Evolutionary conservation across 768 basidiomycete genomes (phyloP), one percentile per base, ranked within the genome.

Genomic region (Russula brevipes): DNA sequence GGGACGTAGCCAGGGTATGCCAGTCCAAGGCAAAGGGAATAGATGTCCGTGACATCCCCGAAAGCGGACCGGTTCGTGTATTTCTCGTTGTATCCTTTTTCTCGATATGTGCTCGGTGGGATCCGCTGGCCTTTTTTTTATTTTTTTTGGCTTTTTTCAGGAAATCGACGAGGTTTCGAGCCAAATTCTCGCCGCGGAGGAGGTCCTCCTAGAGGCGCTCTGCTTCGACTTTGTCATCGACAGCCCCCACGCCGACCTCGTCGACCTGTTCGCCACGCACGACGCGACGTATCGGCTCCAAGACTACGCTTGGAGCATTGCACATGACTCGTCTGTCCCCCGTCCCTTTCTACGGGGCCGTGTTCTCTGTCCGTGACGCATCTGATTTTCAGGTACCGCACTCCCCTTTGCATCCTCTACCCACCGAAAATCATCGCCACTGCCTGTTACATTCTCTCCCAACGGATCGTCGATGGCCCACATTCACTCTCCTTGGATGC

Each of bases 141-240:
- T 9, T 8, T 33, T 11, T 33, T 6, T 9, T 7, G 24, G 7
- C 30, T 52, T 49, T 35, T 53, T 60, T 44, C 57, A 93, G 91
- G 89, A 91, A 72, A 83, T 92, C 12, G 86, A 91, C 63, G 79
- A 83, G 63, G 84, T 85, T 68, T 86, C 88, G 69, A 76, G 78
- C 19, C 79, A 80, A 0, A 94, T 94, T 57, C 76, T 92, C 6
- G 73, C 82, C 49, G 86, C 86, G 0, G 91, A 94, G 72, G 90
- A 93, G 73, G 81, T 84, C 45, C 78, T 94, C 1, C 76, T 94
- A 8, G 91, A 92, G 68, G 88, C 88, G 0, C 78, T 94, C 5
- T 93, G 90, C 75, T 94, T 94, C 70, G 91, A 94, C 72, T 89
- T 92, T 70, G 81, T 86, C 39, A 84, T 91, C 10, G 81, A 82